Conservation (phyloP, 768 basidiomycete species). For the Rhodosporidiobolus sp. region DNA sequence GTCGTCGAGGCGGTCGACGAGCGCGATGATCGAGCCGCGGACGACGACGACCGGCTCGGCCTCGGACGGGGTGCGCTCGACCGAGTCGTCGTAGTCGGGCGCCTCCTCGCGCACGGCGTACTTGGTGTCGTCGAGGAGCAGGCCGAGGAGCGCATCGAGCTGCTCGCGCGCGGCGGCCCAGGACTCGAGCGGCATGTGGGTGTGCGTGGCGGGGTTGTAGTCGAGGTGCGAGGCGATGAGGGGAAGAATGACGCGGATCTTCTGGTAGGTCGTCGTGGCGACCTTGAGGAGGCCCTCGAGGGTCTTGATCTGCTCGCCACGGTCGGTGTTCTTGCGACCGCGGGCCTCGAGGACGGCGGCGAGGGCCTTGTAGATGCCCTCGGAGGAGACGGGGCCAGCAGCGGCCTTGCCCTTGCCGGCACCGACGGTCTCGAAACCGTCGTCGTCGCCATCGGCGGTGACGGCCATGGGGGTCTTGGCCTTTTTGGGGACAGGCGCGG, state of each 20-base stretch:
- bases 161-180: slow-evolving; percentile 85
- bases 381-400: slow-evolving; percentile 66
- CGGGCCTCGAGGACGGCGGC: slow-evolving; percentile 88
- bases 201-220: slow-evolving; percentile 74
- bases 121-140: slow-evolving; percentile 63
- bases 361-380: slow-evolving; percentile 86
- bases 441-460: slow-evolving; percentile 52
- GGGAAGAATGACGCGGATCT: slow-evolving; percentile 87
- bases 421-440: slow-evolving; percentile 84
- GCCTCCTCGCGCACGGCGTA: slow-evolving; percentile 82
- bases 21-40: slow-evolving; percentile 91
- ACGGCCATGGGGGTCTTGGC: slow-evolving; percentile 53
- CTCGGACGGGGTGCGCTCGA: slow-evolving; percentile 69
- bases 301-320: slow-evolving; percentile 87
- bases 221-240: slow-evolving; percentile 94
- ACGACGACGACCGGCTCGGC: slow-evolving; percentile 73
- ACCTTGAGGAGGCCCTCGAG: slow-evolving; percentile 81
- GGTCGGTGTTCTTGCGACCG: slow-evolving; percentile 98
- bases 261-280: slow-evolving; percentile 76
- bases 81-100: slow-evolving; percentile 85
- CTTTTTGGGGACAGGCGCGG: slow-evolving; percentile 50
- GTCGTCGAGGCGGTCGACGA: slow-evolving; percentile 92
- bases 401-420: slow-evolving; percentile 74
- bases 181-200: slow-evolving; percentile 83
- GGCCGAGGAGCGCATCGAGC: slow-evolving; percentile 79